Evolutionary conservation across 2,329 filamentous ascomycete genomes (phyloP), one percentile per base, ranked within the genome.

Genomic region (Fusarium nodosum): DNA sequence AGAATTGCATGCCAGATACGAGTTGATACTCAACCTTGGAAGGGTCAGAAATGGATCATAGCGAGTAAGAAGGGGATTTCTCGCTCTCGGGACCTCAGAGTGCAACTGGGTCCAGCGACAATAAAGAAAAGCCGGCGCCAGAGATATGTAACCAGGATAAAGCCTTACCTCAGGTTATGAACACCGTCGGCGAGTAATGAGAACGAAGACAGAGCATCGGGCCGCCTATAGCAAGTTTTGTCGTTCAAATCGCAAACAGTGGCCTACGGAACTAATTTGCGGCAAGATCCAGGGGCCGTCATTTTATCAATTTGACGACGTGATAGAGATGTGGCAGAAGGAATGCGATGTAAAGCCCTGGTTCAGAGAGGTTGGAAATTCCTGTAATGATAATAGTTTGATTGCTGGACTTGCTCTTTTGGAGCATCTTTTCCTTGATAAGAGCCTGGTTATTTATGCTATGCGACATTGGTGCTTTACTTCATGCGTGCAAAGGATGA

Each of bases 271-370:
- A 20, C 8, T 6, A 28, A 41, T 20, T 10, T 16, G 1, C 16
- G 10, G 5, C 3, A 39, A 20, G 26, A 50, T 4, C 26, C 31
- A 13, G 13, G 4, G 20, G 34, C 11, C 13, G 5, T 20, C 3
- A 7, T 56, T 16, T 56, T n/a, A 56, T 3, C 54, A 56, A 5
- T 56, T 56, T 26, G 44, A 56, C 12, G 44, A 56, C 15, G 20
- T 56, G 12, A 5, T 56, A 4, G 16, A 41, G 10, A 20, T 16
- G 3, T 56, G 54, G 44, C 33, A 28, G 20, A 22, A 50, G 20
- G 16, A 1, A 5, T 11, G n/a, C 1, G 34, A 20, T 20, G 11
- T 31, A 5, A 44, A 26, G 20, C 42, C 53, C 1, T 56, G 54
- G 44, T 12, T 56, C 5, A 4, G 5, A 20, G 5, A 12, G 12